These are phyloP conservation scores for Blattamonas nauphoetae DNA, from an alignment of 78 protist genomes.

Conservation along the genomic window DNA sequence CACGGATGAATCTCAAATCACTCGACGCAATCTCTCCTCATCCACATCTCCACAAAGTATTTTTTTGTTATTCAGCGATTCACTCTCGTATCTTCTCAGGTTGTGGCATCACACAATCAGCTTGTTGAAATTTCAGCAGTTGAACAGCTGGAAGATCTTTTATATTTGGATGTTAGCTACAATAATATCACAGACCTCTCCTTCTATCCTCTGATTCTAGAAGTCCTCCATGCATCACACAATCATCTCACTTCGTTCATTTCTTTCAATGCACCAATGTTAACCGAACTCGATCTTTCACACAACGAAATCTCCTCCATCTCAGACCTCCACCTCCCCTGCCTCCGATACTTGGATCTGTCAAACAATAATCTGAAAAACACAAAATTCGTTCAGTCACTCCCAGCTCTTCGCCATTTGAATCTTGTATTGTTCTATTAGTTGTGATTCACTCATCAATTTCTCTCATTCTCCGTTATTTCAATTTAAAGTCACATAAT, in stretches of 20 bases:
- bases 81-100: not conserved
- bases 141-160: not conserved
- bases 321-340: not conserved
- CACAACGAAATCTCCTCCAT: not conserved
- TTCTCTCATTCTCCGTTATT: too few species aligned
- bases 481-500: not conserved
- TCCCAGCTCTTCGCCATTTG: not conserved
- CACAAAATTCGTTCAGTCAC: not conserved
- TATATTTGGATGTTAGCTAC: not conserved
- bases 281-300: not conserved
- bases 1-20: not conserved
- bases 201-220: not conserved
- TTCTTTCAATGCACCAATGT: not conserved
- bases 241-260: not conserved
- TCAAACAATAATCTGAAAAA: not conserved
- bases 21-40: not conserved
- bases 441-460: not conserved
- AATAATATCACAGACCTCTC: not conserved
- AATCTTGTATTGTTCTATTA: not conserved
- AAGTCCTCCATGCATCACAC: not conserved
- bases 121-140: not conserved
- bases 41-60: not conserved
- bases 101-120: not conserved
- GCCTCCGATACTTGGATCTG: not conserved
- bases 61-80: not conserved